phyloP scores from a whole-genome alignment of 2,329 filamentous ascomycete species.

The Calonectria pseudoturangicola region DNA sequence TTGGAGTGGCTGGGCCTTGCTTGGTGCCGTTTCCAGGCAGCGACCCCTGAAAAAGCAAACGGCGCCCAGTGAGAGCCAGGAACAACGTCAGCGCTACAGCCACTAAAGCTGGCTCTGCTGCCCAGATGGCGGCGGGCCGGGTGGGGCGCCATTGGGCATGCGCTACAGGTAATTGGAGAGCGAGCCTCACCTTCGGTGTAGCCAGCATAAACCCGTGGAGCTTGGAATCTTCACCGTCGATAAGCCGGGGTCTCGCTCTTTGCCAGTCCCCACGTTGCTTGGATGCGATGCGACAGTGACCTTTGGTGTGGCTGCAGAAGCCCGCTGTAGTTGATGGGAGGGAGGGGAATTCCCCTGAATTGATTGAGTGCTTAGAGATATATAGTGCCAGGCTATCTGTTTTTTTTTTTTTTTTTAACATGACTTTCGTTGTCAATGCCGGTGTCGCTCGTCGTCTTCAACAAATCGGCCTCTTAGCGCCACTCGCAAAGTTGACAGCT shows the following conservation, averaged over 20 bases:
- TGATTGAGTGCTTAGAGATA: not conserved
- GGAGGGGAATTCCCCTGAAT: conserved; percentile 7
- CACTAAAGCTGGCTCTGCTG: conserved; percentile 12
- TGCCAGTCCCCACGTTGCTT: not conserved
- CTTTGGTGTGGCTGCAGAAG: conserved; percentile 19
- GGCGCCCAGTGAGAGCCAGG: conserved; percentile 3
- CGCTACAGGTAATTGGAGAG: conserved; percentile 1
- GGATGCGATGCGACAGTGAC: conserved; percentile 7
- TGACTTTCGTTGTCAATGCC: not conserved
- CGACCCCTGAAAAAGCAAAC: conserved; percentile 31
- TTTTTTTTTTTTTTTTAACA: not conserved
- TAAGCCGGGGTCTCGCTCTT: conserved; percentile 24
- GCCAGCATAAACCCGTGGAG: conserved; percentile 6
- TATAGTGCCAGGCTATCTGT: too few species aligned
- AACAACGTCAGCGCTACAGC: conserved; percentile 11
- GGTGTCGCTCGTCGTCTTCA: not conserved
- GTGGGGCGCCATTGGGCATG: not conserved
- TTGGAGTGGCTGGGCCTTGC: conserved; percentile 53
- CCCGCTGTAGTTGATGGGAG: not conserved
- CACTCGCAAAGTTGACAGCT: conserved; percentile 37
- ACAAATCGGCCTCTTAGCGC: conserved; percentile 2
- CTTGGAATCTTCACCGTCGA: conserved; percentile 30
- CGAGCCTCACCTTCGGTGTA: conserved; percentile 28
- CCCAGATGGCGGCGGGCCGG: conserved; percentile 8
- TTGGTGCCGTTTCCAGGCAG: conserved; percentile 40